These are phyloP conservation scores for Globisporangium spinosum DNA, from an alignment of 352 stramenopile genomes.

Conservation along the genomic window DNA sequence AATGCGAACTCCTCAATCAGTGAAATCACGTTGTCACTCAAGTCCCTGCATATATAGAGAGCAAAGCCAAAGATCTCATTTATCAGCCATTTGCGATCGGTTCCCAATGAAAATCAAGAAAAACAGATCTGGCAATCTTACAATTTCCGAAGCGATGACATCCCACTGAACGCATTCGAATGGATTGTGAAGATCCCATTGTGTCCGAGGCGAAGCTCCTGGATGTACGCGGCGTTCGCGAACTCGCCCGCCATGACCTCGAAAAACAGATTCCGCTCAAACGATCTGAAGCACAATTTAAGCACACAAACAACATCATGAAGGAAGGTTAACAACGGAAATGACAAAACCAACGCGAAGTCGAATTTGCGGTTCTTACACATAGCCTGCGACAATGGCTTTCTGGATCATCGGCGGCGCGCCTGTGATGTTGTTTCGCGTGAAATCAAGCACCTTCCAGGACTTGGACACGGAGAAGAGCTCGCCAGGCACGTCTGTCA, in stretches of 20 bases:
- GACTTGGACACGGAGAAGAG: constrained; percentile 41
- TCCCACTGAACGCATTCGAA: constrained; percentile 46
- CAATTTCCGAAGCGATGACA: constrained; percentile 47
- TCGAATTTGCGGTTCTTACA: constrained; percentile 30
- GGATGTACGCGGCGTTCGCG: constrained; percentile 37
- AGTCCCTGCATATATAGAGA: constrained; percentile 26
- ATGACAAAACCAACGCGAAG: neutral
- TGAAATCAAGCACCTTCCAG: constrained; percentile 59
- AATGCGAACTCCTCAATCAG: constrained; percentile 51
- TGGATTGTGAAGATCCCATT: constrained; percentile 65
- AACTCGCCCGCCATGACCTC: constrained; percentile 48
- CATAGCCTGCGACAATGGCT: constrained; percentile 43
- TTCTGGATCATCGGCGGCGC: constrained; percentile 36
- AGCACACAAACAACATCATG: constrained; percentile 1
- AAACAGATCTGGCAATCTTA: constrained; percentile 18
- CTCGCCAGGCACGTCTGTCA: constrained; percentile 32
- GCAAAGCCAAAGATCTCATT: neutral
- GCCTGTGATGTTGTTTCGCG: constrained; percentile 38
- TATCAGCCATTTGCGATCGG: neutral
- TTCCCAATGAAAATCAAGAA: neutral
- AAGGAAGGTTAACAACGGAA: neutral
- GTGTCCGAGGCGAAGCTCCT: constrained; percentile 45
- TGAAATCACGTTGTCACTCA: constrained; percentile 73
- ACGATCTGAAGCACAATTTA: constrained; percentile 33
- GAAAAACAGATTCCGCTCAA: constrained; percentile 58